Conservation (phyloP, 1,284 basidiomycete species). For the Cystobasidium sp. region DNA sequence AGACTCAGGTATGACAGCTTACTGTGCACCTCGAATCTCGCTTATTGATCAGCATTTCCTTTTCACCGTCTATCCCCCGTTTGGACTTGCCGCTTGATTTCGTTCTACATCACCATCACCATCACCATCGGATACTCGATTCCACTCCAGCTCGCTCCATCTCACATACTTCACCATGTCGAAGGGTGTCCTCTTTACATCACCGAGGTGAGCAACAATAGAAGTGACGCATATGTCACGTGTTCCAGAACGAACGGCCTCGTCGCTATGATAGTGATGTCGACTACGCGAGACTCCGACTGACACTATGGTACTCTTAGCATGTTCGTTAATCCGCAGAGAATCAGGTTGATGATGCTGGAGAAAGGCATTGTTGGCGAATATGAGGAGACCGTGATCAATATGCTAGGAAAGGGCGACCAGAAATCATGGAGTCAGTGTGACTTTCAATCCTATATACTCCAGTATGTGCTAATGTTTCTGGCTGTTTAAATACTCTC, state of each 20-base stretch:
- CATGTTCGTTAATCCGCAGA: constrained; percentile 33
- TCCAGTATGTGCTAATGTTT: not conserved
- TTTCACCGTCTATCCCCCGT: too few relatives aligned
- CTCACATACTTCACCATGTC: constrained; percentile 9
- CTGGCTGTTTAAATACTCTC: not conserved
- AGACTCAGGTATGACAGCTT: too few relatives aligned
- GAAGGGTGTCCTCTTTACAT: constrained; percentile 28
- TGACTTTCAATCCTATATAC: not conserved
- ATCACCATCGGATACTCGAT: too few relatives aligned
- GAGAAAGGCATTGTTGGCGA: constrained; percentile 39
- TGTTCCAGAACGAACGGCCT: not conserved
- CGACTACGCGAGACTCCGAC: not conserved
- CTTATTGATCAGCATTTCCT: too few relatives aligned
- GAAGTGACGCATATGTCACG: too few relatives aligned
- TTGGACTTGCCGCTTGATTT: too few relatives aligned
- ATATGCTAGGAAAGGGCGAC: constrained; percentile 33
- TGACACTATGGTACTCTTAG: not conserved
- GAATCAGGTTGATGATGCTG: constrained; percentile 30
- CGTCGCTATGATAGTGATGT: too few relatives aligned
- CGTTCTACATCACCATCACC: too few relatives aligned
- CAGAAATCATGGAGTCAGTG: constrained; percentile 35
- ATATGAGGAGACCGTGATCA: constrained; percentile 16
- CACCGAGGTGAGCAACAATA: constrained; percentile 6
- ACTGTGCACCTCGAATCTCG: too few relatives aligned
- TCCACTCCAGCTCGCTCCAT: too few relatives aligned